Evolutionary conservation across 2,329 filamentous ascomycete genomes (phyloP).

Genomic region (Monilinia fructicola): DNA sequence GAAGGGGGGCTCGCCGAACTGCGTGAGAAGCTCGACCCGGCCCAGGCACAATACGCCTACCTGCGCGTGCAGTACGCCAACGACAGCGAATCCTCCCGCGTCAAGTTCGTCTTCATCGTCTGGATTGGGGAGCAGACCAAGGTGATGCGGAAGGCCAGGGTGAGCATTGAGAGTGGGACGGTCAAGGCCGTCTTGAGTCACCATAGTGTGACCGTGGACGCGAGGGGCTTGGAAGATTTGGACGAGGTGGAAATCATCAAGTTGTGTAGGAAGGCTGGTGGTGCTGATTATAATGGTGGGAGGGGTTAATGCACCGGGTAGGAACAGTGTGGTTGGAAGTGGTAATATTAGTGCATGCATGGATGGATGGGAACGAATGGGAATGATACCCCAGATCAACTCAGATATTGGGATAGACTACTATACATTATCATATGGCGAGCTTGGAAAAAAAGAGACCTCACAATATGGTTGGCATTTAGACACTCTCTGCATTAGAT

Average conservation of each 20-base stretch:
- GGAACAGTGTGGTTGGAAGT: constrained; percentile 7
- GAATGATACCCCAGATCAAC: constrained; percentile 10
- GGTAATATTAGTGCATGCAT: constrained; percentile 6
- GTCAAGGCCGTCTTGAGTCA: constrained; percentile 65
- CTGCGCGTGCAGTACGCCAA: constrained; percentile 68
- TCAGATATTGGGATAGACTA: constrained; percentile 1
- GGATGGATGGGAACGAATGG: constrained; percentile 9
- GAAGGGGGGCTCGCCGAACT: constrained; percentile 61
- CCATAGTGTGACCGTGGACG: constrained; percentile 65
- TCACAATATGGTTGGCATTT: not conserved
- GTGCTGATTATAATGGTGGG: constrained; percentile 70
- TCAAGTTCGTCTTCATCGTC: constrained; percentile 67
- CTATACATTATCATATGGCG: not conserved
- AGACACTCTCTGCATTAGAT: not conserved
- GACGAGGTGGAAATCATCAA: constrained; percentile 61
- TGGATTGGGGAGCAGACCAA: constrained; percentile 67
- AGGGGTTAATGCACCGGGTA: constrained; percentile 42
- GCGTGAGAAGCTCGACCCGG: constrained; percentile 51
- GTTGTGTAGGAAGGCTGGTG: constrained; percentile 63
- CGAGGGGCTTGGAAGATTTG: constrained; percentile 59
- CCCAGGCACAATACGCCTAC: constrained; percentile 39
- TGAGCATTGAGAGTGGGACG: constrained; percentile 64
- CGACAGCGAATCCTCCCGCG: constrained; percentile 65
- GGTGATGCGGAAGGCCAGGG: constrained; percentile 69
- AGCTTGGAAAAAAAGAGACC: not conserved